Evolutionary conservation across 495 filamentous ascomycete genomes (phyloP).

Genomic region (Xylaria grammica): DNA sequence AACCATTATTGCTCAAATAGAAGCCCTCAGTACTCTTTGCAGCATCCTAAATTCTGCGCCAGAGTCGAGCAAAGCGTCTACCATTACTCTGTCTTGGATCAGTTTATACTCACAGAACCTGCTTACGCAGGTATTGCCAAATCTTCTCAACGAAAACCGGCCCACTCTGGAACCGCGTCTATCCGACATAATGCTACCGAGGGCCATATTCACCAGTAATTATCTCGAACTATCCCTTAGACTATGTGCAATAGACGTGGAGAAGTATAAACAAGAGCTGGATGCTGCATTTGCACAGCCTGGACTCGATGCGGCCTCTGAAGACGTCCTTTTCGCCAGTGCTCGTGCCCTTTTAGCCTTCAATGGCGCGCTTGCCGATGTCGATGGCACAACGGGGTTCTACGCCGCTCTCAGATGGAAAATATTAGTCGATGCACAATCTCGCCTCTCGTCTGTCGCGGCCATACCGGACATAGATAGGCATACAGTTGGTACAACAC

Average conservation of each 20-base stretch:
- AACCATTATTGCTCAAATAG: conserved; percentile 64
- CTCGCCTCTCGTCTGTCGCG: conserved; percentile 56
- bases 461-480: conserved; percentile 44
- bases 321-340: conserved; percentile 57
- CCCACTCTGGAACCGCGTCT: conserved; percentile 35
- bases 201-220: conserved; percentile 56
- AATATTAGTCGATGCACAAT: conserved; percentile 57
- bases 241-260: conserved; percentile 49
- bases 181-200: conserved; percentile 60
- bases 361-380: conserved; percentile 44
- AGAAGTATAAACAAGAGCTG: conserved; percentile 58
- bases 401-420: conserved; percentile 54
- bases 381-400: not conserved
- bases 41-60: conserved; percentile 48
- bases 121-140: conserved; percentile 48
- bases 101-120: conserved; percentile 58
- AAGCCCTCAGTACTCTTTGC: conserved; percentile 53
- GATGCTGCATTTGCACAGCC: conserved; percentile 46
- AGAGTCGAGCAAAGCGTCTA: conserved; percentile 25
- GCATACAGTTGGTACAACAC: conserved; percentile 61
- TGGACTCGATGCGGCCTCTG: conserved; percentile 48
- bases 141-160: conserved; percentile 50
- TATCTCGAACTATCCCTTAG: conserved; percentile 60
- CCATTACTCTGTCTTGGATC: conserved; percentile 53
- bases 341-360: conserved; percentile 63